These are phyloP conservation scores for Scedosporium boydii DNA, from an alignment of 2,329 filamentous ascomycete species.

Conservation along the genomic window DNA sequence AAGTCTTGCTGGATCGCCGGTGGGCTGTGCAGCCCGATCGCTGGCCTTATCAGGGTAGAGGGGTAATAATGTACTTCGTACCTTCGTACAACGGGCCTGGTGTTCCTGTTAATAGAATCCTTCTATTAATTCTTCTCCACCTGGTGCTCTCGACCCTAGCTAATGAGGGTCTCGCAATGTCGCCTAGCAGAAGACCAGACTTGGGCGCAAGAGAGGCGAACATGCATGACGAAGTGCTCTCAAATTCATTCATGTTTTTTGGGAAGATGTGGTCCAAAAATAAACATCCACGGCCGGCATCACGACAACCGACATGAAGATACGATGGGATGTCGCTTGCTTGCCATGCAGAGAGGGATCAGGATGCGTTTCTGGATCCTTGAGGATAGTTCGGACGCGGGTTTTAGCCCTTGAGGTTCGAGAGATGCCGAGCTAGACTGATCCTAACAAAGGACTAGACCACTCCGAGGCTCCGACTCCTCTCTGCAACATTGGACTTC, in stretches of 20 bases:
- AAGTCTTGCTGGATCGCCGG: background rate
- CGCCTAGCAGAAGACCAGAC: background rate
- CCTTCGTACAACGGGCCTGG: background rate
- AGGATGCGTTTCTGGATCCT: too few species aligned
- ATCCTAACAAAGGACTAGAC: too few species aligned
- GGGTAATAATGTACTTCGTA: background rate
- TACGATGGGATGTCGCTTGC: background rate
- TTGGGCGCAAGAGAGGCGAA: background rate
- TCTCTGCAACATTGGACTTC: too few species aligned
- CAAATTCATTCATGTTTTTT: background rate
- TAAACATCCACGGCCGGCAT: background rate
- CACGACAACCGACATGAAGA: background rate
- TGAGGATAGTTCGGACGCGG: too few species aligned
- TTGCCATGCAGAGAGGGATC: background rate
- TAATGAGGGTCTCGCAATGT: background rate
- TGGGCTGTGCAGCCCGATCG: constrained; percentile 6
- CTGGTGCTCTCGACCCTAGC: background rate
- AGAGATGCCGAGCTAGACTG: too few species aligned
- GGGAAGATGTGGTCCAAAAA: background rate
- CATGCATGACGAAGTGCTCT: background rate
- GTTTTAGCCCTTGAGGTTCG: too few species aligned
- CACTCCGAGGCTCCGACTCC: too few species aligned
- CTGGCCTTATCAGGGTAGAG: background rate
- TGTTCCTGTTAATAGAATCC: background rate
- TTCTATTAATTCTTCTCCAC: background rate